Base-by-base conservation (phyloP, 768 basidiomycete species). In the Phylloporus arenicola region DNA sequence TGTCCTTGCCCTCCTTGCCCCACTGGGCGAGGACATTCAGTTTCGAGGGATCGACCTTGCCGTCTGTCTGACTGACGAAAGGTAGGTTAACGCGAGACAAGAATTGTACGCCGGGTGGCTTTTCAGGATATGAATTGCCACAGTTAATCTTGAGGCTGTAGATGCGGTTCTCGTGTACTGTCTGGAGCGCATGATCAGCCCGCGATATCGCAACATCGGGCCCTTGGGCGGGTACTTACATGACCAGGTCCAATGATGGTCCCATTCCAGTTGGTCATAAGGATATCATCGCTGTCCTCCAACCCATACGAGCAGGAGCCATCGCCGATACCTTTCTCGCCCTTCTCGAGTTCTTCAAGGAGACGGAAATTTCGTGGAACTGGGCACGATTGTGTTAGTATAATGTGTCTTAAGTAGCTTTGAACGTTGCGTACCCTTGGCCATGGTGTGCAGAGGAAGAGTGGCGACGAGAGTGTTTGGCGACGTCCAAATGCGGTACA, bases 241-340 rank as follows among this genome's bases (percentile, higher is more conserved):
- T 99, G 94, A 45, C 94, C 94, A 29, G 96, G 96, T 9, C 96
- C 96, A 54, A 99, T 92, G 74, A 99, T 94, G 19, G 96, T 99
- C 45, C 96, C 95, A 64, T 96, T 97, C 96, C 96, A 99, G 68
- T 91, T 78, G 72, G 82, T 87, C 94, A 99, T 97, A 75, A 91
- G 75, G 74, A 95, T 87, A 78, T 98, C 96, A 66, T 98, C 94
- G 59, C 84, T 71, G 70, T 97, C 92, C 72, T 92, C 91, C 52
- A 99, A 75, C 35, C 96, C 96, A 62, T 98, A 99, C 17, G 92
- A 95, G 74, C 92, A 96, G 16, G 89, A 92, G 48, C 94, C 95
- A 73, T 97, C 95, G 56, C 95, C 95, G 67, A 98, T 92, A 46
- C 96, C 96, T 70, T 99, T 99, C 78, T 99, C 96, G 63, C 96